Conservation (phyloP, 192 early-diverging fungal genomes). For the Mortierella hygrophila region DNA sequence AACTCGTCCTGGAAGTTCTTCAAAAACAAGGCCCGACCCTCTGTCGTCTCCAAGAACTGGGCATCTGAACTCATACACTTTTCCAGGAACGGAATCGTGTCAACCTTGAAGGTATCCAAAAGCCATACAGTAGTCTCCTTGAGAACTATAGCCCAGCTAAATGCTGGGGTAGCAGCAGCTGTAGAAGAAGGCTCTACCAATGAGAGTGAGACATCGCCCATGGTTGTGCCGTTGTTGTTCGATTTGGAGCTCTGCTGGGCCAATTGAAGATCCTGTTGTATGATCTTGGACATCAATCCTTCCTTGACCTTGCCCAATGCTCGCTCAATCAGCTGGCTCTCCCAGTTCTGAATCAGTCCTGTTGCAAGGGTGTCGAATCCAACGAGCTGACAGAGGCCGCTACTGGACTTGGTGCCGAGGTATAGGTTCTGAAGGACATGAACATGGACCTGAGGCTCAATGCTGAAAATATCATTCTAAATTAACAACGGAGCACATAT, state of each 20-base stretch:
- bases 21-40: conserved; percentile 42
- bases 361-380: conserved; percentile 39
- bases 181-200: neutral
- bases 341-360: conserved; percentile 50
- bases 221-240: neutral
- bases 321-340: conserved; percentile 24
- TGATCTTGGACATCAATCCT: conserved; percentile 25
- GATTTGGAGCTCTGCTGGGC: neutral
- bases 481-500: neutral
- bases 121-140: conserved; percentile 51
- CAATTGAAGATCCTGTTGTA: conserved; percentile 4
- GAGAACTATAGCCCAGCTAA: conserved; percentile 20
- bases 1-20: conserved; percentile 52
- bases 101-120: conserved; percentile 35
- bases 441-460: conserved; percentile 41
- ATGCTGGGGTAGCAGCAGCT: neutral
- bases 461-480: conserved; percentile 39
- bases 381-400: conserved; percentile 31
- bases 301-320: conserved; percentile 23
- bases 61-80: conserved; percentile 58
- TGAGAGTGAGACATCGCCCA: neutral
- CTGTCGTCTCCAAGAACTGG: conserved; percentile 36
- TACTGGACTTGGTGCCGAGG: conserved; percentile 16
- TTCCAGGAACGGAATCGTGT: conserved; percentile 56
- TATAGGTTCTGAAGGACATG: conserved; percentile 47